A percentile compares a stretch with the other conserved stretches of the same genome.
These are phyloP conservation scores for Populus hybrid DNA, from an alignment of 441 rosid species.

Conservation along the genomic window DNA sequence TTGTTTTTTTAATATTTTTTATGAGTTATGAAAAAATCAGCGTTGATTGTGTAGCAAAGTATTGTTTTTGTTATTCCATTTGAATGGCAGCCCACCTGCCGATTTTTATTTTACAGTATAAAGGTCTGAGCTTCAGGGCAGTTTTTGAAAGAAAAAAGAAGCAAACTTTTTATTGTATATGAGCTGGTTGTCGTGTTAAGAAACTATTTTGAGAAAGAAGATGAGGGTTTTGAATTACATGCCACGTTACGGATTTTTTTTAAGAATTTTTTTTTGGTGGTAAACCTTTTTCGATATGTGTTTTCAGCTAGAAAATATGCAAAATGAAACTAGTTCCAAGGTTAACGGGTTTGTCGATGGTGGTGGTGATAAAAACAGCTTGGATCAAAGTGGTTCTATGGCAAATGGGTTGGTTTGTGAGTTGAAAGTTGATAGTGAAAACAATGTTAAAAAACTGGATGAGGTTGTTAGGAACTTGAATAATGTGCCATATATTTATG, in stretches of 20 bases:
- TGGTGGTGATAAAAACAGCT: not conserved
- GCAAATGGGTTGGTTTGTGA: slow-evolving; percentile 26
- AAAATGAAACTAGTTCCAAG: not conserved
- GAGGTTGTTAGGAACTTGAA: slow-evolving; percentile 32
- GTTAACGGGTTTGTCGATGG: not conserved
- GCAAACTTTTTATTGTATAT: not conserved
- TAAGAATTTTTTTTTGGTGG: not conserved
- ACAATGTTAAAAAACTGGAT: slow-evolving; percentile 5
- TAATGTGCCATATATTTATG: slow-evolving; percentile 48
- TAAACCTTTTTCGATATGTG: not conserved
- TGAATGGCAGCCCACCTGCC: not conserved
- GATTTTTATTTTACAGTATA: not conserved
- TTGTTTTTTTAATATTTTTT: too few relatives aligned
- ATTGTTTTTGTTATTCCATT: not conserved
- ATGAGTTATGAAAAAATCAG: not conserved
- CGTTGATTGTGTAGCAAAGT: not conserved
- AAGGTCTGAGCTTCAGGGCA: not conserved
- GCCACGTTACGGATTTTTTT: not conserved
- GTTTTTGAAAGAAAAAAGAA: not conserved
- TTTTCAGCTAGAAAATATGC: not conserved
- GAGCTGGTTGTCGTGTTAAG: not conserved
- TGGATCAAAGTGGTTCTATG: not conserved
- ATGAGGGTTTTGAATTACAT: not conserved
- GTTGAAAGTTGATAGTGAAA: slow-evolving; percentile 25
- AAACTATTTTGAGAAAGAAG: not conserved